A percentile compares a stretch with the other conserved stretches of the same genome.
Conservation (phyloP, 176 grass and related monocot species). For the Eleusine coracana region DNA sequence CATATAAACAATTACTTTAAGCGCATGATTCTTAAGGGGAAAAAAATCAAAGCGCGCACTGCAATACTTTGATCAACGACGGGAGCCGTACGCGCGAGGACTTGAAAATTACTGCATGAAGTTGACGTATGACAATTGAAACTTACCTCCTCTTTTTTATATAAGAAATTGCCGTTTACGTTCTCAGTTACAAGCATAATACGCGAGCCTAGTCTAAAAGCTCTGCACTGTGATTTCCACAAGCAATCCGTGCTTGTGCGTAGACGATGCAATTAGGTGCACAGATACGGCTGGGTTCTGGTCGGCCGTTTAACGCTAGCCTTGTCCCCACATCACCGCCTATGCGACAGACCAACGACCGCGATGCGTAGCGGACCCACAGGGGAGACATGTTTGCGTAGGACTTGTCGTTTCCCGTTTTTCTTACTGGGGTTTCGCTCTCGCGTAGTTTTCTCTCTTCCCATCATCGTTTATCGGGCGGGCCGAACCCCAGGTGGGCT, state of each 20-base stretch:
- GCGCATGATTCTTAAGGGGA: background rate
- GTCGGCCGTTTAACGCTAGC: conserved; percentile 44
- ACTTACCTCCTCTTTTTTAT: background rate
- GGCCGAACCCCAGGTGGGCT: conserved; percentile 40
- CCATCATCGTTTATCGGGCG: background rate
- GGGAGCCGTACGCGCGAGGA: background rate
- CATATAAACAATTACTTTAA: background rate
- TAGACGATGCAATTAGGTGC: conserved; percentile 15
- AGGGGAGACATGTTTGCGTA: conserved; percentile 19
- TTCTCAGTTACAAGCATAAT: background rate
- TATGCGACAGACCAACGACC: conserved; percentile 40
- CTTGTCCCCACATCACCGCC: conserved; percentile 33
- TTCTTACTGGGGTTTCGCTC: background rate
- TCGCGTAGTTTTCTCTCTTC: background rate
- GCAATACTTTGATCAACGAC: background rate
- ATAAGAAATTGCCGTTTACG: background rate
- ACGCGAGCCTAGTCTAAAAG: no score
- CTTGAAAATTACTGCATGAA: background rate
- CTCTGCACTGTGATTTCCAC: background rate
- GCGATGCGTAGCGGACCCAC: conserved; percentile 27
- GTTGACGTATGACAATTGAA: background rate
- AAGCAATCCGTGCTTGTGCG: background rate
- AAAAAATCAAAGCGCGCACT: background rate
- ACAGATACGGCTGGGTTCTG: background rate
- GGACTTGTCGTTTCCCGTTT: conserved; percentile 32